Conservation (phyloP, 768 basidiomycete genomes). For the Serendipita sp. region DNA sequence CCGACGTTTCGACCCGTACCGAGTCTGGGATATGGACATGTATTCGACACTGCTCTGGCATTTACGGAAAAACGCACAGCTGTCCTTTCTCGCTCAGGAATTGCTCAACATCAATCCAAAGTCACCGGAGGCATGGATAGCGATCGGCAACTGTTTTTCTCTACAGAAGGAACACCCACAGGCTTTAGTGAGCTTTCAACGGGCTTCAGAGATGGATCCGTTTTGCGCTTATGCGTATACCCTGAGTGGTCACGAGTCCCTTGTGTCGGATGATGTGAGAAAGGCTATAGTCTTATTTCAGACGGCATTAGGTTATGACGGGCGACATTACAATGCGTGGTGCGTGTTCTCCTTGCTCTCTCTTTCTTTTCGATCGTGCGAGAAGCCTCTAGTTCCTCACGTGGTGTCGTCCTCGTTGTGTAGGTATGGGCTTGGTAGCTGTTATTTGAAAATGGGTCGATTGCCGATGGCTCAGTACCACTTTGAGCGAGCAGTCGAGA, state of each 20-base stretch:
- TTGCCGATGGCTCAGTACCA: conserved; percentile 89
- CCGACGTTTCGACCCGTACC: conserved; percentile 74
- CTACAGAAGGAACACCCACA: conserved; percentile 86
- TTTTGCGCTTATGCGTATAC: conserved; percentile 92
- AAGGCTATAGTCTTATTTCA: conserved; percentile 85
- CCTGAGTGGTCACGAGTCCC: conserved; percentile 88
- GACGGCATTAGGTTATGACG: conserved; percentile 76
- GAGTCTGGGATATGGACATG: conserved; percentile 83
- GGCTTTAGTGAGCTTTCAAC: conserved; percentile 83
- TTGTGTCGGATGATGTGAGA: conserved; percentile 81
- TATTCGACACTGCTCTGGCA: conserved; percentile 97
- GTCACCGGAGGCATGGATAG: conserved; percentile 85
- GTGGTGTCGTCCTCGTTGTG: conserved; percentile 18
- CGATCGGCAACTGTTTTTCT: conserved; percentile 89
- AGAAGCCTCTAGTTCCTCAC: conserved; percentile 17
- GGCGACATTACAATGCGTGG: conserved; percentile 97
- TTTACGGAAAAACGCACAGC: conserved; percentile 60
- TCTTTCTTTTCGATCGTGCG: neutral
- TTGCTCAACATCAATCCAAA: conserved; percentile 70
- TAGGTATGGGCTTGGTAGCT: conserved; percentile 98
- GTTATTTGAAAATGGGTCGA: conserved; percentile 90
- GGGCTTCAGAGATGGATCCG: conserved; percentile 79
- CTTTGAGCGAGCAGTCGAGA: conserved; percentile 78
- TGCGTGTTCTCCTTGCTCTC: conserved; percentile 26
- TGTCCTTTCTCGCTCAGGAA: conserved; percentile 88